Percentiles rank a stretch among this genome's conserved stretches.
phyloP scores from a whole-genome alignment of 164 flowering plant genomes.

The Vitis riparia region DNA sequence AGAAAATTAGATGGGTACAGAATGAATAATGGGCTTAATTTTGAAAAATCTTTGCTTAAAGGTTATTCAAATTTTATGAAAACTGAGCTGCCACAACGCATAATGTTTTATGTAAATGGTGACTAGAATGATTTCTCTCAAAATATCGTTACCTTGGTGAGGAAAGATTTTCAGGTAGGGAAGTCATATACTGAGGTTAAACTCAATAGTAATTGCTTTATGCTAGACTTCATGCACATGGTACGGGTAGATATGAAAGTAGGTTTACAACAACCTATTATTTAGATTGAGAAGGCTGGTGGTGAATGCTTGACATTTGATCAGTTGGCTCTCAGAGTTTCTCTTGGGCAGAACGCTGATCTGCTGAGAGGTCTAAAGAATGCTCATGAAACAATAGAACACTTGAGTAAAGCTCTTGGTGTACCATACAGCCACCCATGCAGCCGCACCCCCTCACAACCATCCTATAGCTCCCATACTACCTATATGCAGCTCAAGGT shows the following conservation, averaged over 20 bases:
- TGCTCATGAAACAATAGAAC: too few species aligned
- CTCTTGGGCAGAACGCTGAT: too few species aligned
- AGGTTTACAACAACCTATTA: constrained; percentile 59
- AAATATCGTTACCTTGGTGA: constrained; percentile 35
- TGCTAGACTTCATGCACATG: constrained; percentile 80
- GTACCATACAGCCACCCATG: too few species aligned
- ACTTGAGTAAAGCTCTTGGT: too few species aligned
- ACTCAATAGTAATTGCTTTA: constrained; percentile 33
- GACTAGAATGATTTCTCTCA: constrained; percentile 72
- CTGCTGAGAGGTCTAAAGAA: too few species aligned
- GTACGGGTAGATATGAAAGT: constrained; percentile 52
- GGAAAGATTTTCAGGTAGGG: constrained; percentile 50
- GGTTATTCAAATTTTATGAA: constrained; percentile 64
- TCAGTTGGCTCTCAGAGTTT: too few species aligned
- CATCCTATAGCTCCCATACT: too few species aligned
- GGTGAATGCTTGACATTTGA: too few species aligned
- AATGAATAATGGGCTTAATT: constrained; percentile 18
- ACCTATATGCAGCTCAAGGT: too few species aligned
- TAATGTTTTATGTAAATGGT: constrained; percentile 63
- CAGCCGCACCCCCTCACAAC: too few species aligned
- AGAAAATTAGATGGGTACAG: constrained; percentile 44
- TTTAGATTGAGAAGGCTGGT: constrained; percentile 65
- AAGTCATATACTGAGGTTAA: constrained; percentile 57
- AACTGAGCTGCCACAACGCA: constrained; percentile 58
- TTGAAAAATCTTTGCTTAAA: constrained; percentile 39